Evolutionary conservation across 768 basidiomycete species (phyloP), one percentile per base, ranked within the genome.

Genomic region (Serendipita vermifera): DNA sequence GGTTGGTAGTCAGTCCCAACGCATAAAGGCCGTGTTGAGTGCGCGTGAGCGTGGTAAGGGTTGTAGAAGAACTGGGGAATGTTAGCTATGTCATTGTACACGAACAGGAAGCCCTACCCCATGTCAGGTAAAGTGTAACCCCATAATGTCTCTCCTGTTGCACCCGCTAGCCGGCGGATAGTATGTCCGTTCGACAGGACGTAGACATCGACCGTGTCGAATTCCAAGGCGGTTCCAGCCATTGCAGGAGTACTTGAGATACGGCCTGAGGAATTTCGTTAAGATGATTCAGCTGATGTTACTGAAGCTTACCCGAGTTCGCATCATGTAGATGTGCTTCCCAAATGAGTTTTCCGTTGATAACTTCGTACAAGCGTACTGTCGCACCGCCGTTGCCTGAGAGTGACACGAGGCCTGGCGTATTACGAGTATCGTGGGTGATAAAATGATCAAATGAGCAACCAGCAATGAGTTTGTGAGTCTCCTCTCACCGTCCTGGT

Each of bases 321-420:
- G 73, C 72, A 22, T 66, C 62, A 54, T 85, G 80, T 1, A 93
- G 65, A 11, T 72, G 72, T 38, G 72, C 76, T 67, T 97, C 91
- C 55, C 80, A 71, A 2, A 83, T 40, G 27, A 89, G 72, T 48
- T 77, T 67, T 2, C 91, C 92, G 0, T 77, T 81, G 2, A 69
- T 62, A 3, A 72, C 67, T 35, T 89, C 81, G 63, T 91, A 83
- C 2, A 79, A 66, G 20, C 90, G 80, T 17, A 89, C 69, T 2
- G 72, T 83, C 3, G 82, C 72, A 7, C 83, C 87, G 1, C 80
- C 80, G 1, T 80, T 74, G 6, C 89, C 88, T 40, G 92, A 92
- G 20, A 94, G 71, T 2, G 84, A 70, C 31, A 81, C 77, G 36
- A 93, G 69, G 33, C 72, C 90, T 90, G 55, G 7, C 11, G 35